A percentile compares a stretch with the other conserved stretches of the same genome.
Conservation (phyloP, 1,139 yeast genomes). For the Arxiozyma slooffiae region DNA sequence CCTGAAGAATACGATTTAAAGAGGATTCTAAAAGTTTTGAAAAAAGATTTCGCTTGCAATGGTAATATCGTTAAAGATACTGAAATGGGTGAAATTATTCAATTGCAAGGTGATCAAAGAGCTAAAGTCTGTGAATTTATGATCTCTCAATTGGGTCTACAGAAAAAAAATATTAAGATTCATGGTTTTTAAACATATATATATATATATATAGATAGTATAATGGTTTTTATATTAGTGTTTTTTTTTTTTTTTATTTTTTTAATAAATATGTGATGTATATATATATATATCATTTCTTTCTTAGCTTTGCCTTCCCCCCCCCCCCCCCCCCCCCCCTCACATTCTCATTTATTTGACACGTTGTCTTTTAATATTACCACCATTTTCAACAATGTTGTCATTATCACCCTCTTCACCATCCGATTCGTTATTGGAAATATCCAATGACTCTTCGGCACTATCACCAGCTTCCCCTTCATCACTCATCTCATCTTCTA, state of each 20-base stretch:
- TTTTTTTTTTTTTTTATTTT: not conserved
- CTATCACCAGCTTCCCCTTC: constrained; percentile 41
- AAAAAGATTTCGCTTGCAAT: constrained; percentile 97
- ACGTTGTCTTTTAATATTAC: constrained; percentile 6
- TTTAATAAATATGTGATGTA: too few relatives aligned
- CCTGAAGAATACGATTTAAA: constrained; percentile 92
- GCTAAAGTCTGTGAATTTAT: constrained; percentile 91
- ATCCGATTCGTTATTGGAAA: constrained; percentile 8
- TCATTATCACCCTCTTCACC: constrained; percentile 8
- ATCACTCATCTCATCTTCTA: constrained; percentile 44
- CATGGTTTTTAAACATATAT: constrained; percentile 95
- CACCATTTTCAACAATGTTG: not conserved
- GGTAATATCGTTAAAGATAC: constrained; percentile 96
- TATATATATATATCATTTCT: too few relatives aligned
- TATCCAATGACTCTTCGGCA: constrained; percentile 23
- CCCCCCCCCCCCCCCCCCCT: not conserved
- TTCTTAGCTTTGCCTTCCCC: not conserved
- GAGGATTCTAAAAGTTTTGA: constrained; percentile 84
- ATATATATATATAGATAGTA: too few relatives aligned
- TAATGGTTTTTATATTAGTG: too few relatives aligned
- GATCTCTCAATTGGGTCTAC: constrained; percentile 76
- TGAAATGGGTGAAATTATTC: constrained; percentile 94
- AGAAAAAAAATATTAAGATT: constrained; percentile 93
- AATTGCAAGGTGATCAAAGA: constrained; percentile 98
- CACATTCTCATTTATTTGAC: not conserved